Base-by-base conservation (phyloP, 1,284 basidiomycete species). In the Pseudozyma hubeiensis region DNA sequence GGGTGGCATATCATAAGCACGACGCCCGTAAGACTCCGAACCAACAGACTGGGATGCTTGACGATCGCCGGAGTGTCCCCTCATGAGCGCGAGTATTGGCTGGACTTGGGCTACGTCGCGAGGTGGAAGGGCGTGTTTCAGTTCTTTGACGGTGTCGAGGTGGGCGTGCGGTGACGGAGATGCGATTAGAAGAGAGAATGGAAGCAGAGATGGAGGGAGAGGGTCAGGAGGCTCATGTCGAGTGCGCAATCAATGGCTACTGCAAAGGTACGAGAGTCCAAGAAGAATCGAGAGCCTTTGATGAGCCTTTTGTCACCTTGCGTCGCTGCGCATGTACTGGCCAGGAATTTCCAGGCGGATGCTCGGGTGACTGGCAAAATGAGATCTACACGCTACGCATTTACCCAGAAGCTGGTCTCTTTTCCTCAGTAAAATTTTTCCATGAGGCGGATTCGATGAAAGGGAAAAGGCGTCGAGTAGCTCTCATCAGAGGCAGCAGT, bases 271-370 rank as follows among this genome's bases (percentile, higher is more conserved):
- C 11, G 40, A 17, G 40, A 41, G 40, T 7, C 7, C 24, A 37
- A 9, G 14, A 9, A 46, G 53, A 54, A 6, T 1, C 9, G 19
- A 29, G 47, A 35, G 39, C 24, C 24, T 24, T 24, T 13, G 41
- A 33, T 31, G 24, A 41, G 35, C 24, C 16, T n/a, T 24, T 41
- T 53, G 58, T 61, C 58, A 48, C 45, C 24, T 47, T 46, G 58
- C 58, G 46, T 61, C 58, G 58, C 45, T 53, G 57, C 37, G 49
- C 41, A 40, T 19, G 19, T 3, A 24, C 24, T 24, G 24, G 24
- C 24, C 24, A 24, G 24, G 24, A 24, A 24, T 24, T 24, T 24
- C 24, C 24, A 24, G 4, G 24, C 24, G 24, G 2, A 4, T 24
- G 4, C 1, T 24, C 24, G 24, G 24, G 24, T 24, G 24, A 4